Base-by-base conservation (phyloP, 164 flowering plant species). In the Stephania yunnanensis region DNA sequence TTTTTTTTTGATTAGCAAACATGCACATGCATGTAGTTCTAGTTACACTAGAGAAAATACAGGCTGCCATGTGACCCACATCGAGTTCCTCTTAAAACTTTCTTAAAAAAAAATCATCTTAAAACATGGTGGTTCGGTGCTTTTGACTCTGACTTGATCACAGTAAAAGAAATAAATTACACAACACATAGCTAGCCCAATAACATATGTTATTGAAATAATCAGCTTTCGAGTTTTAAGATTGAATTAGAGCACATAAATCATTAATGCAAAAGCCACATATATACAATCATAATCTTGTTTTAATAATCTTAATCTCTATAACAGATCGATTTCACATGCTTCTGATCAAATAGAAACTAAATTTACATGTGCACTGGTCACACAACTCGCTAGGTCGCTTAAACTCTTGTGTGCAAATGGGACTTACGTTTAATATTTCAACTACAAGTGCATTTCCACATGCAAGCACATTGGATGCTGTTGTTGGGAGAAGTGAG, bases 401-500 rank as follows among this genome's bases (percentile, higher is more conserved):
- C 42, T 36, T 36, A 4, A 36, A 36, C 42, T 36, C 3, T 36
- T 36, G 42, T 50, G 55, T 50, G 9, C 55, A 50, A 50, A 50
- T 50, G 55, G 55, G 55, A 13, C 15, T 50, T 50, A 13, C 1
- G 55, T 50, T 50, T 50, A 50, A 69, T n/a, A 69, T 36, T 19
- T 36, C 9, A 36, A 36, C 50, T 69, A 69, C n/a, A 36, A 36
- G 36, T 44, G n/a, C 55, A 70, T 58, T 70, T 42, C 44, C 78
- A 71, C 73, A 46, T 70, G 73, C 70, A 76, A 22, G 46, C 70
- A 76, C 74, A 71, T 71, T 76, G 78, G 78, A 64, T 71, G 45
- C 78, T 76, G 30, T 45, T 61, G 48, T 70, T 70, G 72, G 50
- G n/a, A 70, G 25, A 70, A 19, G 72, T 58, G 64, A 58, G 20